phyloP scores from a whole-genome alignment of 2,329 filamentous ascomycete genomes.

The Hypoxylon sp. region DNA sequence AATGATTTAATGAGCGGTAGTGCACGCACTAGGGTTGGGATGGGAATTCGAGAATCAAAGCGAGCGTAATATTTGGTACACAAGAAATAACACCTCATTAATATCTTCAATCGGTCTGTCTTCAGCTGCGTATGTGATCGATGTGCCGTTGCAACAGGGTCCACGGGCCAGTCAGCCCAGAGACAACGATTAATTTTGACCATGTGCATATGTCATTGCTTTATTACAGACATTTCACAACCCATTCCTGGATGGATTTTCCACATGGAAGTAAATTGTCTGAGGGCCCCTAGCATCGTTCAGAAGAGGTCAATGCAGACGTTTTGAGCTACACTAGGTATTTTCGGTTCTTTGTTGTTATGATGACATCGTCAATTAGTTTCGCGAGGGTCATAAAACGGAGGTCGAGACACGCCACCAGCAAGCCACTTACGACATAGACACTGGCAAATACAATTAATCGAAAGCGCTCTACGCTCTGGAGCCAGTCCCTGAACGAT shows the following conservation, averaged over 20 bases:
- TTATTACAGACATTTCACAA: too few relatives aligned
- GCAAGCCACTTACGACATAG: background rate
- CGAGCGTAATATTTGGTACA: background rate
- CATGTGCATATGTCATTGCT: too few relatives aligned
- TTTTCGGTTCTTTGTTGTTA: background rate
- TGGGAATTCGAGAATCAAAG: background rate
- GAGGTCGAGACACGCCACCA: background rate
- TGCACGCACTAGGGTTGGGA: background rate
- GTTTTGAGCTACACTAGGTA: background rate
- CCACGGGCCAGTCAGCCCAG: background rate
- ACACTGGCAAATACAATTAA: background rate
- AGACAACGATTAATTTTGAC: too few relatives aligned
- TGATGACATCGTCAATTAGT: background rate
- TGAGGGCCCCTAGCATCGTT: too few relatives aligned
- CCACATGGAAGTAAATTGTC: too few relatives aligned
- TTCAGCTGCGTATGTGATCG: background rate
- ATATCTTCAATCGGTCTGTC: background rate
- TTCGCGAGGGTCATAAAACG: background rate
- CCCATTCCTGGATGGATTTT: too few relatives aligned
- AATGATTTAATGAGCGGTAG: slow-evolving; percentile 1
- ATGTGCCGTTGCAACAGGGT: background rate
- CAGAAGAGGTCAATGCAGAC: background rate
- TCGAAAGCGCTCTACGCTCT: too few relatives aligned
- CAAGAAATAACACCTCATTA: background rate
- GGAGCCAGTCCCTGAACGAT: too few relatives aligned